Evolutionary conservation across 2,329 filamentous ascomycete species (phyloP), one percentile per base, ranked within the genome.

Genomic region (Ambrosiella beaveri): DNA sequence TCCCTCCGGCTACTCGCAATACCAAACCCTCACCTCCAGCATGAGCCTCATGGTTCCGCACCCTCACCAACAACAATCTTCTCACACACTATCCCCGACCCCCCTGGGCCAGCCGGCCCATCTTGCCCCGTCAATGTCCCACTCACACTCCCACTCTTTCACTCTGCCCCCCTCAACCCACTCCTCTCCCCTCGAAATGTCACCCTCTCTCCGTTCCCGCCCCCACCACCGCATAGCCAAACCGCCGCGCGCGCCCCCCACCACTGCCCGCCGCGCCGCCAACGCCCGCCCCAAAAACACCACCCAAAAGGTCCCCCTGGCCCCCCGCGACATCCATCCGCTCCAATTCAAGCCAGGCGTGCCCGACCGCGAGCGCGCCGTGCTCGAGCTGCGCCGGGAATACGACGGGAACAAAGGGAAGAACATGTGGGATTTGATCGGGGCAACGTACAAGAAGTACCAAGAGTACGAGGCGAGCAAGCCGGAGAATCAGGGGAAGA

Each of bases 401-500:
- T 71, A 73, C 62, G 67, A 71, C 13, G 64, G 71, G 17, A 69
- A 72, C 56, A 77, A 76, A 63, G 77, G 78, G 13, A 76, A 77
- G 62, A 75, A 77, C 39, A 80, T 80, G 76, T 81, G 78, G 78
- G 73, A 77, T 27, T 69, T 71, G 44, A 79, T 81, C 59, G 70
- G 72, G 54, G 65, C 64, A 4, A 71, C 74, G 58, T 80, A 71
- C 61, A 64, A 64, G 12, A 58, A 62, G 11, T 41, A 27, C 37
- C 38, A 54, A 12, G 12, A 19, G 37, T 15, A 13, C 8, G 52
- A 41, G 52, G 52, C 52, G 5, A 7, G 19, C 15, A 51, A 51
- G 27, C 47, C 47, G 5, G 47, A 51, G 44, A 47, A 47, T 6
- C 44, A 47, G 8, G 47, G 47, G 17, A 51, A 54, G 52, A 54